Conservation (phyloP, 2,329 filamentous ascomycete species). For the Moelleriella libera region DNA sequence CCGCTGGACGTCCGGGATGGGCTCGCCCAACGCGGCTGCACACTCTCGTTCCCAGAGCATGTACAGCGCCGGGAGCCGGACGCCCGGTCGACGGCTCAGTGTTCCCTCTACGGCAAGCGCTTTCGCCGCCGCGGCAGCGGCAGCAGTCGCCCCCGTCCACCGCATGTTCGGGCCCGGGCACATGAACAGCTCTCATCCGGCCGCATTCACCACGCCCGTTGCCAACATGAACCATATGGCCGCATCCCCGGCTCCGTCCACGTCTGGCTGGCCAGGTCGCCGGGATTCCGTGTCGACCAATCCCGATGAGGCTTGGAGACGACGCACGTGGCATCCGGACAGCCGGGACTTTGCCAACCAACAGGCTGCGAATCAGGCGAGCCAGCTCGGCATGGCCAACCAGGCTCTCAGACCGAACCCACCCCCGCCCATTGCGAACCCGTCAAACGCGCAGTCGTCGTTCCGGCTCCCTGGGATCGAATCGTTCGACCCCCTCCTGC, state of each 20-base stretch:
- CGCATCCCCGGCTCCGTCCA: conserved; percentile 51
- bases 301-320: conserved; percentile 63
- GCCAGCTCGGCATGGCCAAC: conserved; percentile 64
- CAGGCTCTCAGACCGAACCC: conserved; percentile 45
- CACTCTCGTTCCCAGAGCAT: conserved; percentile 59
- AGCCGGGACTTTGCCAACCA: conserved; percentile 49
- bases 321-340: conserved; percentile 85
- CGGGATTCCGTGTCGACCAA: conserved; percentile 49
- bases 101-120: conserved; percentile 65
- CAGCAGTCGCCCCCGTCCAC: conserved; percentile 43
- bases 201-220: conserved; percentile 35
- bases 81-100: conserved; percentile 62
- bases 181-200: conserved; percentile 38
- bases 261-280: conserved; percentile 42
- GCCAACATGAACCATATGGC: conserved; percentile 46
- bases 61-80: conserved; percentile 49
- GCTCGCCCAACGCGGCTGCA: conserved; percentile 55
- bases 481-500: conserved; percentile 69
- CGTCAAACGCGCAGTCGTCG: conserved; percentile 37
- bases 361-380: conserved; percentile 38
- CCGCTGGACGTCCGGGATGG: conserved; percentile 51
- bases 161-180: conserved; percentile 39
- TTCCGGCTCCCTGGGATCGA: conserved; percentile 79
- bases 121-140: no score
- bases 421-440: conserved; percentile 32